Evolutionary conservation across 2,329 filamentous ascomycete species (phyloP).

Genomic region (Xylaria sp.): DNA sequence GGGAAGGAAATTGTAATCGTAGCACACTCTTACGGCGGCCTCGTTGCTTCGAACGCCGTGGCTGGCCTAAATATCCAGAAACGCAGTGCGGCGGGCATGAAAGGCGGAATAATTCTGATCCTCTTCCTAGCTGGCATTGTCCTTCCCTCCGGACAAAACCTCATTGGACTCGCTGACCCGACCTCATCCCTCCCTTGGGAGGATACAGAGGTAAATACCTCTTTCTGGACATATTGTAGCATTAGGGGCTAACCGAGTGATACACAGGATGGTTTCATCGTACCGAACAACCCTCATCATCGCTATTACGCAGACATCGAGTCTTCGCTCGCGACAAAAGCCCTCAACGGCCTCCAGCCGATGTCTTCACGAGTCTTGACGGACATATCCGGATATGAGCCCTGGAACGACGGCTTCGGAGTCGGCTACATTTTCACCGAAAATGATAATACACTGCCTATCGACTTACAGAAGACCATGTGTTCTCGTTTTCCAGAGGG

Average conservation of each 20-base stretch:
- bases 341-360: conserved; percentile 10
- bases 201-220: neutral
- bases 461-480: conserved; percentile 23
- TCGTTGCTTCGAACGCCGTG: conserved; percentile 26
- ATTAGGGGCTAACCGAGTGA: neutral
- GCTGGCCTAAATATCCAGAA: conserved; percentile 31
- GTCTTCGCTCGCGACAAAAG: conserved; percentile 21
- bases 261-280: conserved; percentile 16
- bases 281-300: conserved; percentile 11
- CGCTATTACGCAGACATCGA: conserved; percentile 31
- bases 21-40: conserved; percentile 34
- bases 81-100: conserved; percentile 29
- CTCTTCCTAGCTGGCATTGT: conserved; percentile 30
- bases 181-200: neutral
- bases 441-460: conserved; percentile 19
- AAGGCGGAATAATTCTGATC: conserved; percentile 34
- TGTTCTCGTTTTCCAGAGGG: conserved; percentile 27
- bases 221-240: neutral
- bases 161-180: neutral
- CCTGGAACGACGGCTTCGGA: conserved; percentile 30
- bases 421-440: conserved; percentile 36
- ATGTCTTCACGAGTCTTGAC: conserved; percentile 9
- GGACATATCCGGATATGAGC: conserved; percentile 23
- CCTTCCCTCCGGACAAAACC: conserved; percentile 10
- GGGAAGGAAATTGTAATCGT: conserved; percentile 33